These are phyloP conservation scores for Ophiocordyceps australis DNA, from an alignment of 2,329 filamentous ascomycete genomes.

Conservation along the genomic window DNA sequence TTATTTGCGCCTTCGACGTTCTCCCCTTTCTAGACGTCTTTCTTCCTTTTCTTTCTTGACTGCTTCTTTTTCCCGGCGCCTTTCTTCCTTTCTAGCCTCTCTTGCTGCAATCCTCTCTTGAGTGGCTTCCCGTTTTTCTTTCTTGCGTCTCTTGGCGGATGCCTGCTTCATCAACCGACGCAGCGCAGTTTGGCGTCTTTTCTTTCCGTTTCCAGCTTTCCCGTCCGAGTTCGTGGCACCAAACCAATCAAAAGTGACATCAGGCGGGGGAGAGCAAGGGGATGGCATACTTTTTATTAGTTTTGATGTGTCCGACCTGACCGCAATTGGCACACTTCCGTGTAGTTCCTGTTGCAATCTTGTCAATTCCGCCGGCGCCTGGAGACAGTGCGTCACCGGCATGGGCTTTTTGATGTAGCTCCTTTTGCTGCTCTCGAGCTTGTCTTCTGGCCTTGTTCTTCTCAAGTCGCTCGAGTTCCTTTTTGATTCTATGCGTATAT, in stretches of 20 bases:
- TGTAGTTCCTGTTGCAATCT: constrained; percentile 47
- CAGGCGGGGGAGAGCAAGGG: constrained; percentile 10
- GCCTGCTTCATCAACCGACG: constrained; percentile 6
- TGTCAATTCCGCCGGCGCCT: constrained; percentile 23
- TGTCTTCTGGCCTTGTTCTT: constrained; percentile 84
- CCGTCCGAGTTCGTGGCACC: constrained; percentile 4
- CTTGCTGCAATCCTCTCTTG: too few species aligned
- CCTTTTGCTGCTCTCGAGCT: constrained; percentile 81
- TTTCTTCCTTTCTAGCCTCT: constrained; percentile 1
- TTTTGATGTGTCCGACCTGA: constrained; percentile 94
- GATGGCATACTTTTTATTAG: constrained; percentile 76
- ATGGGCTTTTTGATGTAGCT: constrained; percentile 28
- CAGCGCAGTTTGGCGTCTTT: constrained; percentile 5
- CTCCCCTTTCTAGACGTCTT: constrained; percentile 5
- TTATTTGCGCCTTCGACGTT: constrained; percentile 5
- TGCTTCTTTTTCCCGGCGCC: constrained; percentile 1
- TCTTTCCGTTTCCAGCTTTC: constrained; percentile 2
- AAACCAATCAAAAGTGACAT: constrained; percentile 15
- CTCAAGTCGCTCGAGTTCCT: constrained; percentile 65
- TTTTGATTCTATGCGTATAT: constrained; percentile 16
- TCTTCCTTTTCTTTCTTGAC: constrained; percentile 4
- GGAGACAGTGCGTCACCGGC: constrained; percentile 30
- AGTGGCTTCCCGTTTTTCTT: too few species aligned
- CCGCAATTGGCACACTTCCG: constrained; percentile 97
- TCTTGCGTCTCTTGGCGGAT: constrained; percentile 1